Conservation (phyloP, 2,329 filamentous ascomycete genomes). For the Lithohypha guttulata region DNA sequence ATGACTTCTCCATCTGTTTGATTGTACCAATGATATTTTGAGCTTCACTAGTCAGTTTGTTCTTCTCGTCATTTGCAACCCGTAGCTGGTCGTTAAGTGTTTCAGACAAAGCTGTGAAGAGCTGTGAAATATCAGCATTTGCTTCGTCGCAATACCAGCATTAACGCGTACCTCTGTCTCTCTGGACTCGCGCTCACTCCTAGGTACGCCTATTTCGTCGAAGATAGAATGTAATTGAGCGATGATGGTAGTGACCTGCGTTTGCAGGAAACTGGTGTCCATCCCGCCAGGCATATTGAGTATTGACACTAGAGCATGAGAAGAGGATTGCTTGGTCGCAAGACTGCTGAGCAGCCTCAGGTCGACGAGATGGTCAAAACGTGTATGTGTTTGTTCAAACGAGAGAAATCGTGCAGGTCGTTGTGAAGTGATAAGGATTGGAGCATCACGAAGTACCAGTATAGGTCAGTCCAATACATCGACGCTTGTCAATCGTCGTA, state of each 20-base stretch:
- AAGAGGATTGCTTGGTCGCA: neutral
- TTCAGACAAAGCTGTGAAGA: slow-evolving; percentile 84
- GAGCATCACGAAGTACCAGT: no score
- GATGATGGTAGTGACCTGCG: slow-evolving; percentile 92
- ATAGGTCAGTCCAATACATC: no score
- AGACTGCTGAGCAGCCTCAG: slow-evolving; percentile 1
- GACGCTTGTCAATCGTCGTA: no score
- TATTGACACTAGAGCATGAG: neutral
- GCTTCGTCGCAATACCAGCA: slow-evolving; percentile 9
- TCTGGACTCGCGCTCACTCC: slow-evolving; percentile 79
- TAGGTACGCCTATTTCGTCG: slow-evolving; percentile 93
- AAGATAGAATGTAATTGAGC: slow-evolving; percentile 87
- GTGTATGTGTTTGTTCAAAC: no score
- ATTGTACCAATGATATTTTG: slow-evolving; percentile 75
- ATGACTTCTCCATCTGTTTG: slow-evolving; percentile 82
- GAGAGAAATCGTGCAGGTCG: no score
- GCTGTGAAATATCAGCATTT: slow-evolving; percentile 39
- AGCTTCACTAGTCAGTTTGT: slow-evolving; percentile 79
- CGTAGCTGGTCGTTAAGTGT: slow-evolving; percentile 84
- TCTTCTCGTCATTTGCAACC: slow-evolving; percentile 76
- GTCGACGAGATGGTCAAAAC: no score
- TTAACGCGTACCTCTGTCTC: slow-evolving; percentile 65
- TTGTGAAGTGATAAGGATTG: no score
- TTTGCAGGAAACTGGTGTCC: slow-evolving; percentile 85
- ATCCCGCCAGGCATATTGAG: slow-evolving; percentile 39